Conservation (phyloP, 2,329 filamentous ascomycete genomes). For the Fusarium udum region DNA sequence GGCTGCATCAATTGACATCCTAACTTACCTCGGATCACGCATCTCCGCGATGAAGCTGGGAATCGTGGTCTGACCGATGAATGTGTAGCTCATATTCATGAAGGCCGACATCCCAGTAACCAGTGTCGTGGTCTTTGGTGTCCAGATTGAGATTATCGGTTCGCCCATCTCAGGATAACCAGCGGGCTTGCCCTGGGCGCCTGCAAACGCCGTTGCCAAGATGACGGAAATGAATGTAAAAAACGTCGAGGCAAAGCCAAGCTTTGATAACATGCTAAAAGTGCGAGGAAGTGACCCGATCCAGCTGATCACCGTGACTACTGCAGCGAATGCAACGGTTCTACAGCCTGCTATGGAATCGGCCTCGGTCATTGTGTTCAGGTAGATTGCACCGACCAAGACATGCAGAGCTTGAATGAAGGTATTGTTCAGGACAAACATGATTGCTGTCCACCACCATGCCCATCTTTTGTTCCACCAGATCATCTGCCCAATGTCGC, state of each 20-base stretch:
- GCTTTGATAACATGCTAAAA: slow-evolving; percentile 79
- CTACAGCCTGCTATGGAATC: slow-evolving; percentile 70
- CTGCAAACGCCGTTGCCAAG: slow-evolving; percentile 84
- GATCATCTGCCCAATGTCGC: slow-evolving; percentile 90
- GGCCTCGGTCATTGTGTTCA: slow-evolving; percentile 84
- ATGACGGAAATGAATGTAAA: slow-evolving; percentile 92
- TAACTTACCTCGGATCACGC: slow-evolving; percentile 65
- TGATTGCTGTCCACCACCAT: slow-evolving; percentile 75
- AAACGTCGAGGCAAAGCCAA: slow-evolving; percentile 80
- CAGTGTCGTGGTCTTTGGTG: slow-evolving; percentile 76
- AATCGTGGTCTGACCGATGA: slow-evolving; percentile 93
- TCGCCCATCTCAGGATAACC: slow-evolving; percentile 68
- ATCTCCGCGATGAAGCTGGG: slow-evolving; percentile 97
- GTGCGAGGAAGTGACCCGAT: slow-evolving; percentile 84
- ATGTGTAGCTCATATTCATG: slow-evolving; percentile 94
- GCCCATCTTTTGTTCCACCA: slow-evolving; percentile 83
- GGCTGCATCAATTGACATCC: neutral
- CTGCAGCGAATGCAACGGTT: slow-evolving; percentile 80
- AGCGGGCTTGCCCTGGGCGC: slow-evolving; percentile 76
- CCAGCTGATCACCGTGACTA: slow-evolving; percentile 79
- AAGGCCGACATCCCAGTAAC: slow-evolving; percentile 86
- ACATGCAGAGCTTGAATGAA: slow-evolving; percentile 87
- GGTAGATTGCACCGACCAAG: slow-evolving; percentile 82
- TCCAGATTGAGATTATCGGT: slow-evolving; percentile 73
- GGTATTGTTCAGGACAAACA: slow-evolving; percentile 94